A percentile compares a stretch with the other conserved stretches of the same genome.
Conservation (phyloP, 495 filamentous ascomycete species). For the Jackrogersella minutella region DNA sequence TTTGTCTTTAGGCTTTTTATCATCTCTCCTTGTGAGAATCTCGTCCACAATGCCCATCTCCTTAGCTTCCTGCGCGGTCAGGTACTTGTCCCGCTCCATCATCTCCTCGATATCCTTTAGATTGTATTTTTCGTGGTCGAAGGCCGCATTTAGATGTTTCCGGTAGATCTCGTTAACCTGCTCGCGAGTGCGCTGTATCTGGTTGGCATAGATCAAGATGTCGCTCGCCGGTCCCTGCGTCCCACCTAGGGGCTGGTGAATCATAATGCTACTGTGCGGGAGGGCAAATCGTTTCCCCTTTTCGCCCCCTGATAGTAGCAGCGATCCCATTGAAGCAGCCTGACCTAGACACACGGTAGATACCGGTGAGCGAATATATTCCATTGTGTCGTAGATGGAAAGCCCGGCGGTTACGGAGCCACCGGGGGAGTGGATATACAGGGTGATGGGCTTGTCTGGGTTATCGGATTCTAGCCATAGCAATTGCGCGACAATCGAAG, state of each 20-base stretch:
- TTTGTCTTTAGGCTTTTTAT: constrained; percentile 52
- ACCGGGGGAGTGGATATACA: constrained; percentile 97
- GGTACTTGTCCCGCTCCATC: constrained; percentile 96
- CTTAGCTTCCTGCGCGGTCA: constrained; percentile 86
- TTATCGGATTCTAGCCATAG: constrained; percentile 98
- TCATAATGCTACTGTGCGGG: constrained; percentile 93
- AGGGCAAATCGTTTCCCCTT: constrained; percentile 87
- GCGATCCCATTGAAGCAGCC: constrained; percentile 92
- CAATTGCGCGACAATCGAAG: constrained; percentile 92
- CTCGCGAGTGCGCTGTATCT: constrained; percentile 86
- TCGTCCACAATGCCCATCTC: constrained; percentile 92
- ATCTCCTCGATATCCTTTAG: constrained; percentile 87
- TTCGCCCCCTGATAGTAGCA: constrained; percentile 85
- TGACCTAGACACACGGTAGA: constrained; percentile 95
- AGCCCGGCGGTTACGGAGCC: constrained; percentile 90
- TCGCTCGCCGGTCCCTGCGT: constrained; percentile 90
- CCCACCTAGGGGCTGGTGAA: constrained; percentile 93
- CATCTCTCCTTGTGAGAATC: constrained; percentile 65
- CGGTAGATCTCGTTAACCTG: constrained; percentile 92
- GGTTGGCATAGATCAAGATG: constrained; percentile 95
- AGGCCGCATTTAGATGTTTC: constrained; percentile 79
- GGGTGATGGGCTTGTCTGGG: constrained; percentile 89
- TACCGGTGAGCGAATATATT: constrained; percentile 91
- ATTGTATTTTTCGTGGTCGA: constrained; percentile 62
- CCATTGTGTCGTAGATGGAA: constrained; percentile 99